Base-by-base conservation (phyloP, 1,139 yeast species). In the Suhomyces kunorum region DNA sequence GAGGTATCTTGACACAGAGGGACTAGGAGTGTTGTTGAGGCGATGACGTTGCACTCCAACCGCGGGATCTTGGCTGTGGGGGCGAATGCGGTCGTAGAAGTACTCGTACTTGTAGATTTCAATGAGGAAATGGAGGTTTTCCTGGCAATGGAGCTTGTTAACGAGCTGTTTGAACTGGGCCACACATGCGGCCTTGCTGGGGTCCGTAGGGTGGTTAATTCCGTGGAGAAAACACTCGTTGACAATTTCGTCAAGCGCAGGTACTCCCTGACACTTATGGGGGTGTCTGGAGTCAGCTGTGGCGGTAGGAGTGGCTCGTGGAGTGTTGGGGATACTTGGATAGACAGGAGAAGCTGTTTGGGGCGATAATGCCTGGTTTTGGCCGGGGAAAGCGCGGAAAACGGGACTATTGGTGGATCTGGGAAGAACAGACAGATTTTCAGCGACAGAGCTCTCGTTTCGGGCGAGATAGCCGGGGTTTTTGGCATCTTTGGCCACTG, bases 111-210 rank as follows among this genome's bases (percentile, higher is more conserved):
- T 68, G 55, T 61, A 73, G 13, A 74, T 69, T 40, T 71, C 74
- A 6, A 75, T 61, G 29, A 76, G 54, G 46, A 76, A 76, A 36
- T 62, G 54, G 34, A 76, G 59, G 51, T 73, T 75, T 53, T 76
- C 81, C 44, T 62, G 63, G 50, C 76, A 71, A 48, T 74, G 79
- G 31, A 50, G 53, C 18, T 47, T 48, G 24, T 30, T 35, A 14
- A 55, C 45, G 35, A 46, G 53, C 22, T 40, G 38, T 24, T 49
- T 45, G 44, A 59, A 59, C 30, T 22, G 27, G 19, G 20, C 34
- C 19, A 38, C 45, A 16, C 22, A 37, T 1, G 23, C 16, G 6
- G 20, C 12, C 12, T 28, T 33, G 9, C 31, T 23, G 14, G 47
- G 24, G 28, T 48, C 51, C 18, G 44, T 28, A 16, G 49, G 44